Percentiles rank a stretch among this genome's conserved stretches.
These are phyloP conservation scores for Hypomyces perniciosus DNA, from an alignment of 2,329 filamentous ascomycete species.

Conservation along the genomic window DNA sequence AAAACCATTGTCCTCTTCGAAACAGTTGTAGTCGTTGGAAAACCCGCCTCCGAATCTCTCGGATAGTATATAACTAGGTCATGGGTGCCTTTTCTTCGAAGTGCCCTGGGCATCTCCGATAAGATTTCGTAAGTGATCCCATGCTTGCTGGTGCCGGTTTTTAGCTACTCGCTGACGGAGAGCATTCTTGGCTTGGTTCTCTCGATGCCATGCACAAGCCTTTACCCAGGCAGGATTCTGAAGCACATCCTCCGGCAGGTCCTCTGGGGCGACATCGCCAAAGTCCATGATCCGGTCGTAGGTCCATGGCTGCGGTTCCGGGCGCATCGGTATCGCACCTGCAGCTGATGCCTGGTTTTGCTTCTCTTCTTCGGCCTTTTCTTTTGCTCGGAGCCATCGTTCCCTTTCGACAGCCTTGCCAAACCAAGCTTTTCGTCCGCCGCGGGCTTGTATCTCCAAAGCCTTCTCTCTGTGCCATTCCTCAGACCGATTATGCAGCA, in stretches of 20 bases:
- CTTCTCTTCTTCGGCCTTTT: slow-evolving; percentile 15
- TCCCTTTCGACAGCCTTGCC: slow-evolving; percentile 38
- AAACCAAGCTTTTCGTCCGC: slow-evolving; percentile 45
- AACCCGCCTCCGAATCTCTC: not conserved
- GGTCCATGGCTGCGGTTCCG: slow-evolving; percentile 25
- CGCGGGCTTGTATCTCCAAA: slow-evolving; percentile 43
- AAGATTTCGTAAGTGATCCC: not conserved
- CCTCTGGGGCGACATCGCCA: slow-evolving; percentile 31
- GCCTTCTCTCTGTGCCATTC: slow-evolving; percentile 44
- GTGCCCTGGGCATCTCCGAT: slow-evolving; percentile 2
- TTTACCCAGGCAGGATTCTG: slow-evolving; percentile 41
- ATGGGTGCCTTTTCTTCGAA: not conserved
- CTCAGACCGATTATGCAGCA: slow-evolving; percentile 36
- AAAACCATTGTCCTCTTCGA: not conserved
- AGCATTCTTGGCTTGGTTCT: slow-evolving; percentile 14
- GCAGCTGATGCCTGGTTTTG: slow-evolving; percentile 7
- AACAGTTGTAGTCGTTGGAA: not conserved
- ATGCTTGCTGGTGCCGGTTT: not conserved
- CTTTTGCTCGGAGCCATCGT: slow-evolving; percentile 24
- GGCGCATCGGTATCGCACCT: not conserved
- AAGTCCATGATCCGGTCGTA: slow-evolving; percentile 29
- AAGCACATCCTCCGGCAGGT: slow-evolving; percentile 39
- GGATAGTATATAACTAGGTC: not conserved
- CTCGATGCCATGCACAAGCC: slow-evolving; percentile 33
- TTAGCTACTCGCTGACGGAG: slow-evolving; percentile 2